phyloP scores from a whole-genome alignment of 306 rosid genomes.

The Vigna nakashimae region DNA sequence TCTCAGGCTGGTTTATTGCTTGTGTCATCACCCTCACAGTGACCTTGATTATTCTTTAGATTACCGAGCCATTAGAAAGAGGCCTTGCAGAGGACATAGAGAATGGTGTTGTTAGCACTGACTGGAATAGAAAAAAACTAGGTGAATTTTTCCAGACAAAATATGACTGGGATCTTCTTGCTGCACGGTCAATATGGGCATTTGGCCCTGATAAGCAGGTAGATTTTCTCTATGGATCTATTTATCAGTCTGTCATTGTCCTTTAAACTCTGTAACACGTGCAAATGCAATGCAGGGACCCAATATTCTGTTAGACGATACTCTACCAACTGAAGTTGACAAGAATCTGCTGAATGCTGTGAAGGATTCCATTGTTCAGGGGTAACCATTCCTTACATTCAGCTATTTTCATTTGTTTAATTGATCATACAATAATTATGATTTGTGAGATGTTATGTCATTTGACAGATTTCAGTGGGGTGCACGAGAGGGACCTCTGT shows the following conservation, averaged over 20 bases:
- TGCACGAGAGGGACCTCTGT: constrained; percentile 98
- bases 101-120: constrained; percentile 93
- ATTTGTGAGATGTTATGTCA: background rate
- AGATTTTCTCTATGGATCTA: constrained; percentile 18
- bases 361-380: constrained; percentile 97
- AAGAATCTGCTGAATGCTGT: constrained; percentile 84
- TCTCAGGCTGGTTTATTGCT: constrained; percentile 10
- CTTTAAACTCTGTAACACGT: constrained; percentile 20
- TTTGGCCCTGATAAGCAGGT: constrained; percentile 99
- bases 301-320: constrained; percentile 89
- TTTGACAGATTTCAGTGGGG: constrained; percentile 95
- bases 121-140: constrained; percentile 88
- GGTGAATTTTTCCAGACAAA: constrained; percentile 96
- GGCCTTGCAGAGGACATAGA: constrained; percentile 98
- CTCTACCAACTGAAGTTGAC: constrained; percentile 96
- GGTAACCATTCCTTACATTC: constrained; percentile 60
- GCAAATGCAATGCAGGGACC: constrained; percentile 75
- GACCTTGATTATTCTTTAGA: constrained; percentile 54
- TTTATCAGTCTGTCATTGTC: background rate
- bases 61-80: constrained; percentile 96
- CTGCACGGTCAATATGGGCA: constrained; percentile 98
- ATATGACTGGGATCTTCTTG: constrained; percentile 98
- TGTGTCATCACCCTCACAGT: background rate
- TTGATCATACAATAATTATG: constrained; percentile 28
- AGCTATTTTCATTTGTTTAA: constrained; percentile 24